These are phyloP conservation scores for Phaffomyces antillensis DNA, from an alignment of 805 yeast genomes.

Conservation along the genomic window DNA sequence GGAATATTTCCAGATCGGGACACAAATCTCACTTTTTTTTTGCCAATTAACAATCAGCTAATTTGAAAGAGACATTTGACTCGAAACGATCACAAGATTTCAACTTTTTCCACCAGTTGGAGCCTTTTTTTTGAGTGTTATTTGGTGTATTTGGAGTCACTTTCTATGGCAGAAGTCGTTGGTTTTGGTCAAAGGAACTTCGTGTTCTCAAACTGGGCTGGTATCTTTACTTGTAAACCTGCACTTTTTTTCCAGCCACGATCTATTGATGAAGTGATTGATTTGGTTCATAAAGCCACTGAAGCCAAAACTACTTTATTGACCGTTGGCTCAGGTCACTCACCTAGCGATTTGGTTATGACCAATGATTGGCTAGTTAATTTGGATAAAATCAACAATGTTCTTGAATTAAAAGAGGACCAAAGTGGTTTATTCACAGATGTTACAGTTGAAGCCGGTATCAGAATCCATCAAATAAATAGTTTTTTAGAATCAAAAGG, in stretches of 20 bases:
- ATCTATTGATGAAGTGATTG: conserved; percentile 57
- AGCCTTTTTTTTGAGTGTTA: no score
- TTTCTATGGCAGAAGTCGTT: conserved; percentile 9
- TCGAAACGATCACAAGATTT: not conserved
- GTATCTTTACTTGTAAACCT: conserved; percentile 74
- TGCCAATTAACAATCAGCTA: conserved; percentile 6
- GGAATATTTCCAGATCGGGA: not conserved
- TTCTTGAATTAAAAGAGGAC: conserved; percentile 41
- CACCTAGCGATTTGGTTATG: conserved; percentile 89
- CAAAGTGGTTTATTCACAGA: conserved; percentile 69
- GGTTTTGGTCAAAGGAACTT: conserved; percentile 28
- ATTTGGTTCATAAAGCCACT: conserved; percentile 61
- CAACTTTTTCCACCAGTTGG: no score
- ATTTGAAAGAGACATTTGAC: not conserved
- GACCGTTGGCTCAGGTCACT: conserved; percentile 90
- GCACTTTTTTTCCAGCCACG: conserved; percentile 74
- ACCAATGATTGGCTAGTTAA: conserved; percentile 84
- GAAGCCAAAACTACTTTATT: conserved; percentile 55
- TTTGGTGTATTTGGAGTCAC: not conserved
- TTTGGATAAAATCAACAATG: conserved; percentile 64
- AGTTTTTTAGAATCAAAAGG: conserved; percentile 54
- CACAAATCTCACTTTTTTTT: not conserved
- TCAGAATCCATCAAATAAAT: conserved; percentile 69
- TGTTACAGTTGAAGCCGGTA: conserved; percentile 92
- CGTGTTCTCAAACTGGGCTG: conserved; percentile 67